Base-by-base conservation (phyloP, 78 protist species). In the Dictyostelium capitatum region DNA sequence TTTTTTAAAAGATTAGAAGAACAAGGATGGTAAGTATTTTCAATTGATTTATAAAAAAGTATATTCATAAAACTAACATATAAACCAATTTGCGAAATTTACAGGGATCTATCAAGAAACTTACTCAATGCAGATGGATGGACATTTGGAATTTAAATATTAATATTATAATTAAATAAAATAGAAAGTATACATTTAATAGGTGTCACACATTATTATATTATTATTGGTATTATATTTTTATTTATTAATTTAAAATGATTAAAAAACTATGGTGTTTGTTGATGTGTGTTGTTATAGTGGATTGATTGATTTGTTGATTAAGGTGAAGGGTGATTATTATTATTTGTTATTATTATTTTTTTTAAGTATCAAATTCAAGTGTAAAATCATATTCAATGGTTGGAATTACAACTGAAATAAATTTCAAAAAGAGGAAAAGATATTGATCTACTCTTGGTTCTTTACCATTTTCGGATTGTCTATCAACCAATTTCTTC, bases 381-480 rank as follows among this genome's bases (percentile, higher is more conserved):
- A 96, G 56, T 54, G 99, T 97, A 89, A 82, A 97, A 87, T 98
- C 99, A 78, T 98, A 98, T 56, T 98, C 98, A 30, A 99, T 98
- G 47, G 99, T 99, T 51, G 99, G 99, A 41, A 98, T 97, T 37
- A 97, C 98, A 32, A 97, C 41, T 25, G 95, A 85, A 43, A 99
- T 93, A 79, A 99, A 99, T 95, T 98, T 98, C 50, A 98, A 95
- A 92, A 98, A 98, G 32, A 97, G 82, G 93, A 97, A 89, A 14
- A 98, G 59, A 91, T 97, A 96, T 70, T 82, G 94, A 32, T 91
- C 95, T 56, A 95, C 97, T 64, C 95, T 91, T 75, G 89, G 95
- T 23, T 80, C 57, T 25, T 79, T 59, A 37, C 98, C 95, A 41
- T 74, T 32, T 12, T 73, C 97, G 4, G 59, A 80, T 51, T 97